A percentile compares a stretch with the other conserved stretches of the same genome.
Conservation (phyloP, 2,329 filamentous ascomycete species). For the Alternaria sp. region DNA sequence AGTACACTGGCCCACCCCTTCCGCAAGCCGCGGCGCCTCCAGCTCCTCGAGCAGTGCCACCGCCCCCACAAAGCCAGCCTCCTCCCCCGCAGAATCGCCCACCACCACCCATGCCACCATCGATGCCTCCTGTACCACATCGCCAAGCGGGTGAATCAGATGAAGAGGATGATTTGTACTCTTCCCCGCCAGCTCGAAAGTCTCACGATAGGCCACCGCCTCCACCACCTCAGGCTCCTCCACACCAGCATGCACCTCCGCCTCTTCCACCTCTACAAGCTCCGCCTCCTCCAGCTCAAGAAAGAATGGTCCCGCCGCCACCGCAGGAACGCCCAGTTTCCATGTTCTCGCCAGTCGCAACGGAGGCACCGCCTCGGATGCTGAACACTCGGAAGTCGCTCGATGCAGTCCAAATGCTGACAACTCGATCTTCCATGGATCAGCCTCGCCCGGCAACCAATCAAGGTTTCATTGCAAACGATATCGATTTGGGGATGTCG, state of each 20-base stretch:
- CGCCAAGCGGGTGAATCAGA: conserved; percentile 35
- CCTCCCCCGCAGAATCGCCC: conserved; percentile 41
- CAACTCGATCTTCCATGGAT: conserved; percentile 73
- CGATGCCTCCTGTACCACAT: conserved; percentile 36
- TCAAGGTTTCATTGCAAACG: conserved; percentile 83
- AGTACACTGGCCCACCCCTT: conserved; percentile 50
- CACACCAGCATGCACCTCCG: conserved; percentile 42
- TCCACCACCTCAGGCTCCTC: conserved; percentile 45
- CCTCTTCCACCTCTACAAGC: conserved; percentile 51
- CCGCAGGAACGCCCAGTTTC: conserved; percentile 27
- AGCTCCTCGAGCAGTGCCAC: conserved; percentile 46
- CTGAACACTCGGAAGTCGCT: conserved; percentile 64
- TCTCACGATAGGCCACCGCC: conserved; percentile 45
- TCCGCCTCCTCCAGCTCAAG: conserved; percentile 39
- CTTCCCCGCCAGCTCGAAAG: conserved; percentile 43
- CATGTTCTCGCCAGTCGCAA: conserved; percentile 39
- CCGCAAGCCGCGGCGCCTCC: conserved; percentile 26
- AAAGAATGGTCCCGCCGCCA: conserved; percentile 51
- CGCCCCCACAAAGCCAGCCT: conserved; percentile 41
- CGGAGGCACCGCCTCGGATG: conserved; percentile 53
- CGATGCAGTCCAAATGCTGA: conserved; percentile 65
- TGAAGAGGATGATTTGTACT: conserved; percentile 48
- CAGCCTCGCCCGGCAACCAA: conserved; percentile 71
- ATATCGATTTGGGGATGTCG: conserved; percentile 77
- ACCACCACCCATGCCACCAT: conserved; percentile 45